Base-by-base conservation (phyloP, 352 stramenopile genomes). In the Elongisporangium prolatum region DNA sequence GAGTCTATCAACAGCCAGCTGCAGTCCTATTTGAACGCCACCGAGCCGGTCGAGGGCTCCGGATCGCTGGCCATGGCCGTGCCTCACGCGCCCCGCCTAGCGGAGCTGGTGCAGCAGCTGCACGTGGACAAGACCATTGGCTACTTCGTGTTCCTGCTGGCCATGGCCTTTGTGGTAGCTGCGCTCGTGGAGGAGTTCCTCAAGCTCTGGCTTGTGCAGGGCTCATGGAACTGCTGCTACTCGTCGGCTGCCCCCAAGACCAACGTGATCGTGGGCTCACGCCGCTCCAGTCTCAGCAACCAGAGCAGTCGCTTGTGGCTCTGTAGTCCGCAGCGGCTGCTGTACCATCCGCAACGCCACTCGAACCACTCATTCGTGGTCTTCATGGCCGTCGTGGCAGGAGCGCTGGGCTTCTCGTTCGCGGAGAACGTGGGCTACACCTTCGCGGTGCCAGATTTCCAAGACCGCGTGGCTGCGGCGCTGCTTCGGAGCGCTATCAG, bases 161-260 rank as follows among this genome's bases (percentile, higher is more conserved):
- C 60, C 10, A 38, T 78, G 48, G 69, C 77, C 11, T 90, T 84
- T 57, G 58, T 85, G 11, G 72, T 91, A 24, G 79, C 84, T 0
- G 77, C 57, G 25, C 61, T 88, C 5, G 79, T 91, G 20, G 80
- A 91, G 52, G 84, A 90, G 56, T 71, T 64, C 21, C 50, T 86
- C 52, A 90, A 91, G 53, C 72, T 79, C 47, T 91, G 84, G 80
- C 25, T 90, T 50, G 77, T 90, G 2, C 77, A 88, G 17, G 68
- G 76, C 24, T 60, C 55, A 8, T 88, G 76, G 50, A 76, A 72
- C 57, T 77, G 69, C 53, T 59, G 55, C 16, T 67, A 61, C 37
- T 57, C 38, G 3, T 57, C 38, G 13, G 50, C 14, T 8, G 21
- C 16, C 25, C 13, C 14, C 37, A 44, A 37, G 57, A 16, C 25